phyloP scores from a whole-genome alignment of 768 basidiomycete genomes.

The Boletus speciosus region DNA sequence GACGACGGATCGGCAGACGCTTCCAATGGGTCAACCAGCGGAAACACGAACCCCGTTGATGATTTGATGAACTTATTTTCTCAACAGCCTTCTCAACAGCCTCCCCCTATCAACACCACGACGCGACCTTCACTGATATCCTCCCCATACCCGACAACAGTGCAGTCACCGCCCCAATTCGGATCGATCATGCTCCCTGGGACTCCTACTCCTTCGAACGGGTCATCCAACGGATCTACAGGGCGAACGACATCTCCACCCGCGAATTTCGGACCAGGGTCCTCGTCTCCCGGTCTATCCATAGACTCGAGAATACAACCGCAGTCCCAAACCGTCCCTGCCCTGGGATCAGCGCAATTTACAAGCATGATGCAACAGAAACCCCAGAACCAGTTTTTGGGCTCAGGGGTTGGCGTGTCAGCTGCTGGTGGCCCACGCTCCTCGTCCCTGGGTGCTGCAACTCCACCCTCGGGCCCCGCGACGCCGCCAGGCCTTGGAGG shows the following conservation, averaged over 20 bases:
- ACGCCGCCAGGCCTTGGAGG: conserved; percentile 11
- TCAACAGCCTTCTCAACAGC: conserved; percentile 22
- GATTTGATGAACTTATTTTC: conserved; percentile 66
- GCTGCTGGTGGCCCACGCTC: not conserved
- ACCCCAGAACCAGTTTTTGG: conserved; percentile 9
- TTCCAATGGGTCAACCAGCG: conserved; percentile 10
- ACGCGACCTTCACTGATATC: conserved; percentile 24
- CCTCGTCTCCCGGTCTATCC: not conserved
- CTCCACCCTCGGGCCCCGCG: conserved; percentile 13
- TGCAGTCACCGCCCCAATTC: conserved; percentile 25
- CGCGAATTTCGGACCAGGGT: not conserved
- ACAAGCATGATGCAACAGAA: conserved; percentile 16
- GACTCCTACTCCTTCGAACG: conserved; percentile 33
- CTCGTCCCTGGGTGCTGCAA: conserved; percentile 7
- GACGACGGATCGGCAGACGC: conserved; percentile 46
- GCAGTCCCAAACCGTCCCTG: not conserved
- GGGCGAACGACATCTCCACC: conserved; percentile 16
- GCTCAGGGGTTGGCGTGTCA: not conserved
- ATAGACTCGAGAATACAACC: conserved; percentile 5
- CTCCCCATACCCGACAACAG: conserved; percentile 13
- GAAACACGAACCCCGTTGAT: conserved; percentile 34
- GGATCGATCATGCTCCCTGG: conserved; percentile 43
- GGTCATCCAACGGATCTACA: conserved; percentile 11
- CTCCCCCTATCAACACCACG: conserved; percentile 24
- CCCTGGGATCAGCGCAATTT: conserved; percentile 9